Base-by-base conservation (phyloP, 73 alveolate genomes). In the Blepharisma stoltei region DNA sequence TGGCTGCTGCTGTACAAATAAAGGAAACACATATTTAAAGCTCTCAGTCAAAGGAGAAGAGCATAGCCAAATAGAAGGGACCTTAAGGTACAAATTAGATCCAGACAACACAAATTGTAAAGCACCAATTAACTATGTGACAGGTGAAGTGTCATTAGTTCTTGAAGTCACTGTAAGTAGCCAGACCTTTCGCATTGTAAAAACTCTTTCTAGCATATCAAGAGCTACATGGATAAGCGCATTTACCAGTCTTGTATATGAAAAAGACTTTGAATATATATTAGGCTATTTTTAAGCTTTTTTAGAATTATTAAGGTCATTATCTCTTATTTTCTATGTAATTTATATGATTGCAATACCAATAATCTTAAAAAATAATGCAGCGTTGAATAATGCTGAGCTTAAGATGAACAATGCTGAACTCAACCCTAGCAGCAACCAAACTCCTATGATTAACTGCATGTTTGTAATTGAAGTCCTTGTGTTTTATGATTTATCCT, bases 201-300 rank as follows among this genome's bases (percentile, higher is more conserved):
- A 38, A 60, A 60, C 18, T 2, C 73, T 60, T 14, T 60, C 73
- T 9, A 25, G 23, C 14, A 25, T 38, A 25, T 8, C 14, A 18
- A 60, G 73, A 25, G 73, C 73, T 14, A 25, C 73, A 2, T 60
- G 73, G 73, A 60, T 60, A 8, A 60, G 46, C 23, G 73, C 73
- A 14, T 60, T 20, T 60, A 20, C 73, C 2, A 60, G 46, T 60
- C 14, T n/a, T n/a, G 45, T 60, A 2, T 60, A 60, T 60, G 73
- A 60, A 60, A 60, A 60, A 25, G 73, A 60, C 46, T 60, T 60
- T 25, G 73, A 60, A 2, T 60, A 60, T n/a, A n/a, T n/a, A n/a
- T n/a, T n/a, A n/a, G n/a, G n/a, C n/a, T n/a, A n/a, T n/a, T n/a
- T n/a, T n/a, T n/a, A n/a, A n/a, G n/a, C n/a, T n/a, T n/a, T n/a